A percentile compares a stretch with the other conserved stretches of the same genome.
Evolutionary conservation across 768 basidiomycete genomes (phyloP).

Genomic region (Amanita fuliginea): DNA sequence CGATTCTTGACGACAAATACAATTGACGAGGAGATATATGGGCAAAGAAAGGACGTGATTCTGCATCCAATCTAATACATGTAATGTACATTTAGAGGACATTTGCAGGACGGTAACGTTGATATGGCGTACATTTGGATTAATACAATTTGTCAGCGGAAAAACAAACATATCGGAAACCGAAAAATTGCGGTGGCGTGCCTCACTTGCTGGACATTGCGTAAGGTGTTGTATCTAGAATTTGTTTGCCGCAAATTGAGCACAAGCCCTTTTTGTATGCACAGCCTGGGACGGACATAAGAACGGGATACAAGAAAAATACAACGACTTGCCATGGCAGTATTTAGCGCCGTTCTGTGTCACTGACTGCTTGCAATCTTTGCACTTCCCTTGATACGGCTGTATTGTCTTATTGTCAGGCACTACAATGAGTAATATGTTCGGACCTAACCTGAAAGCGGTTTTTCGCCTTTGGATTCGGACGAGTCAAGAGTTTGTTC

Average conservation of each 20-base stretch:
- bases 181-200: background rate
- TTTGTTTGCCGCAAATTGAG: conserved; percentile 80
- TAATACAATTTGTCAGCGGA: background rate
- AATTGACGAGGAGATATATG: conserved; percentile 79
- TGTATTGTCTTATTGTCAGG: conserved; percentile 21
- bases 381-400: conserved; percentile 84
- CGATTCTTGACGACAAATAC: conserved; percentile 79
- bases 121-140: conserved; percentile 5
- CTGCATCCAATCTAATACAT: conserved; percentile 3
- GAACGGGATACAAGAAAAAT: conserved; percentile 4
- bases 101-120: background rate
- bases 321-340: conserved; percentile 58
- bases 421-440: conserved; percentile 12
- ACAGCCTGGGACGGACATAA: conserved; percentile 42
- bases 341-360: conserved; percentile 86
- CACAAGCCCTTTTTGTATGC: conserved; percentile 83
- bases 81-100: background rate
- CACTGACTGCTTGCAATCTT: conserved; percentile 74
- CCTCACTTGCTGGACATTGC: conserved; percentile 80
- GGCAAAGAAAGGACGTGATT: conserved; percentile 31
- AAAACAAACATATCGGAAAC: background rate
- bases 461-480: conserved; percentile 55
- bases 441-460: conserved; percentile 53
- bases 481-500: conserved; percentile 69
- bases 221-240: conserved; percentile 76